phyloP scores from a whole-genome alignment of 2,329 filamentous ascomycete species.

The Colletotrichum eremochloae region DNA sequence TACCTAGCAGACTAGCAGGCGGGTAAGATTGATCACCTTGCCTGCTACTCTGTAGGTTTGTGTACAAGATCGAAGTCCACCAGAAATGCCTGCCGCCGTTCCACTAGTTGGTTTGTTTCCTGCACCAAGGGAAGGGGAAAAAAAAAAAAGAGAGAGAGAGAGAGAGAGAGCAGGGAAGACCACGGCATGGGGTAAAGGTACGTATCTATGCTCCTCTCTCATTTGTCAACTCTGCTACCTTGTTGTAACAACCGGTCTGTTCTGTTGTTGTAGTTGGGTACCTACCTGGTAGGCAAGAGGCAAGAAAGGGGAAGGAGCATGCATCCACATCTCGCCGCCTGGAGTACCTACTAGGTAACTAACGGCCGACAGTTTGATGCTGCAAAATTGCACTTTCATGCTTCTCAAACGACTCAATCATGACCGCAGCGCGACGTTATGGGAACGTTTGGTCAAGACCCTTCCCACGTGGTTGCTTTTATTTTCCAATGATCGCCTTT shows the following conservation, averaged over 20 bases:
- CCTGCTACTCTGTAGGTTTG: not conserved
- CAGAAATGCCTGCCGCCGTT: constrained; percentile 11
- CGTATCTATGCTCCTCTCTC: not conserved
- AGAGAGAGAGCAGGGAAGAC: too few relatives aligned
- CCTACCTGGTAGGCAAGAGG: not conserved
- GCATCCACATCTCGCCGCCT: not conserved
- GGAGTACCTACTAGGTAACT: not conserved
- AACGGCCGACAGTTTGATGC: not conserved
- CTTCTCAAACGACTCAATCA: not conserved
- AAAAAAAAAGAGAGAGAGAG: not conserved
- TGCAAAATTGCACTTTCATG: not conserved
- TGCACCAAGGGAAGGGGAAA: not conserved
- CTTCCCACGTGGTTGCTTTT: constrained; percentile 19
- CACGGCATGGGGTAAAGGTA: too few relatives aligned
- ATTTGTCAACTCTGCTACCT: not conserved
- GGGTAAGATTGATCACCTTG: not conserved
- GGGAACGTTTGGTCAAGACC: constrained; percentile 2
- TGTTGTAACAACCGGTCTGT: too few relatives aligned
- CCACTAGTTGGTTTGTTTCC: constrained; percentile 35
- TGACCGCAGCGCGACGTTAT: not conserved
- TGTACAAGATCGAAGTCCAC: constrained; percentile 4
- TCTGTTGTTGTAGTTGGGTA: too few relatives aligned
- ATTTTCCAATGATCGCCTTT: constrained; percentile 32
- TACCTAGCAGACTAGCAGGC: not conserved
- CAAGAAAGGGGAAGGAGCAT: not conserved